phyloP scores from a whole-genome alignment of 257 asterid genomes.

The Buddleja alternifolia region DNA sequence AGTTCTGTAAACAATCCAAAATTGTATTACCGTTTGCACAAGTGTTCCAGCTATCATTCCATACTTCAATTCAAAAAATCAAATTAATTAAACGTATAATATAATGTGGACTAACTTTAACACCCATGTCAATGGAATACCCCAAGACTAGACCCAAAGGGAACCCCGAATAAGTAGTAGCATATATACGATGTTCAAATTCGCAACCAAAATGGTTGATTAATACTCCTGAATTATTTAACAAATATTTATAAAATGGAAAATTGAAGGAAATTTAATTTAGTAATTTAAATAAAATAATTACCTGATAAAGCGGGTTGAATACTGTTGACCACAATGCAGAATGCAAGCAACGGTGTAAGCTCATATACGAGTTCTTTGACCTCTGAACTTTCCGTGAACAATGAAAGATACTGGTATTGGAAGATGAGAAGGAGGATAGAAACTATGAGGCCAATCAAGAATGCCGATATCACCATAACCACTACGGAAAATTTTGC shows the following conservation, averaged over 20 bases:
- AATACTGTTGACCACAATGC: conserved; percentile 47
- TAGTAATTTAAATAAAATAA: too few relatives aligned
- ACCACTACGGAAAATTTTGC: conserved; percentile 57
- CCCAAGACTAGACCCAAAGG: conserved; percentile 48
- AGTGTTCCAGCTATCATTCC: conserved; percentile 60
- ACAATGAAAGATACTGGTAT: conserved; percentile 44
- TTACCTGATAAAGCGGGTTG: conserved; percentile 60
- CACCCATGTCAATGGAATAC: conserved; percentile 45
- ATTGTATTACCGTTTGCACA: conserved; percentile 42
- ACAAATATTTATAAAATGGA: too few relatives aligned
- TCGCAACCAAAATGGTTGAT: conserved; percentile 54
- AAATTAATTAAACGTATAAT: too few relatives aligned
- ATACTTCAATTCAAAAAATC: conserved; percentile 4
- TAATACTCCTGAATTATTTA: conserved; percentile 46
- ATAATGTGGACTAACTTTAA: conserved; percentile 37
- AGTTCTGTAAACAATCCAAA: conserved; percentile 46
- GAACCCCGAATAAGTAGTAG: conserved; percentile 55
- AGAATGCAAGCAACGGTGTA: conserved; percentile 51
- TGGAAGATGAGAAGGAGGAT: conserved; percentile 42
- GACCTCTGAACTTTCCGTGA: conserved; percentile 33
- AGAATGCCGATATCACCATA: conserved; percentile 46
- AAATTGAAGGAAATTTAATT: too few relatives aligned
- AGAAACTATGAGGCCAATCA: conserved; percentile 41
- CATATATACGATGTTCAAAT: conserved; percentile 52
- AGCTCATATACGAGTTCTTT: conserved; percentile 41